phyloP scores from a whole-genome alignment of 169 alveolate species.

The Plasmodium chabaudi region DNA sequence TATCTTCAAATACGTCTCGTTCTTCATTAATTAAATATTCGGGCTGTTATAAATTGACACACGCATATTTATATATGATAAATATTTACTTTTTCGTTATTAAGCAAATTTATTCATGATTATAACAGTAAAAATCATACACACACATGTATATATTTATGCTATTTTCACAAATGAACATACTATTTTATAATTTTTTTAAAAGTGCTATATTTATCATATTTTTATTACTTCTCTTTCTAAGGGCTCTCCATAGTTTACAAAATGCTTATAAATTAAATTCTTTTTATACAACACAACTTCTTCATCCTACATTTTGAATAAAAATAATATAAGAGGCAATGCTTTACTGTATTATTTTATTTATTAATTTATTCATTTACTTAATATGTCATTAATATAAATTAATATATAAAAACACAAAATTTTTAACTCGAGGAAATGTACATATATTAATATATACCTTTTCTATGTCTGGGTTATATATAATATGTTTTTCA shows the following conservation, averaged over 20 bases:
- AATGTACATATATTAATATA: neutral
- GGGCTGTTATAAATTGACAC: neutral
- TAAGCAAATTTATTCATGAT: neutral
- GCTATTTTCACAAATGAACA: neutral
- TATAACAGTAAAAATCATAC: neutral
- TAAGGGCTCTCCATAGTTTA: conserved; percentile 22
- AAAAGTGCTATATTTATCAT: neutral
- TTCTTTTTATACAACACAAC: conserved; percentile 30
- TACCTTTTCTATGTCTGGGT: conserved; percentile 57
- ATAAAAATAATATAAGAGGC: neutral
- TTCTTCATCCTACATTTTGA: conserved; percentile 51
- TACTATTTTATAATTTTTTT: neutral
- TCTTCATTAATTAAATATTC: conserved; percentile 39
- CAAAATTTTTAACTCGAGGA: neutral
- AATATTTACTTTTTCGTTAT: neutral
- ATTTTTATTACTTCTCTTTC: conserved; percentile 35
- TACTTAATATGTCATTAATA: too few relatives aligned
- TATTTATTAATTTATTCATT: too few relatives aligned
- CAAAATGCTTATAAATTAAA: conserved; percentile 37
- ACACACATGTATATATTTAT: neutral
- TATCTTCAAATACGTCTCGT: conserved; percentile 38
- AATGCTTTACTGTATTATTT: neutral
- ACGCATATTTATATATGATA: neutral
- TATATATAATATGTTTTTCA: conserved; percentile 27
- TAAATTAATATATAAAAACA: neutral